Conservation (phyloP, 306 rosid genomes). For the Pyrus bretschneideri region DNA sequence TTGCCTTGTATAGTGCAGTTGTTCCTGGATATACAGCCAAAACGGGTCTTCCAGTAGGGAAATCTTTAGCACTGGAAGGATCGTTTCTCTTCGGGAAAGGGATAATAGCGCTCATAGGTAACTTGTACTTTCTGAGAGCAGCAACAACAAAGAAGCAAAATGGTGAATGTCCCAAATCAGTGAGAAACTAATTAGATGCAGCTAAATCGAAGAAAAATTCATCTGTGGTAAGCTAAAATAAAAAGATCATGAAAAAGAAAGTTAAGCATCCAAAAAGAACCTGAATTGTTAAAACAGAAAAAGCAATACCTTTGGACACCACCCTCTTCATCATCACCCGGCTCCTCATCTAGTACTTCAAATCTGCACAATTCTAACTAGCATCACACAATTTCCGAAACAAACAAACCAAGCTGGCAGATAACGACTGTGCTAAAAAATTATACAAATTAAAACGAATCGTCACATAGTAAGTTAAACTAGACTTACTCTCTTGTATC, state of each 20-base stretch:
- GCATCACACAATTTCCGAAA: neutral
- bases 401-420: conserved; percentile 1
- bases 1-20: conserved; percentile 95
- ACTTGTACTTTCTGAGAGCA: conserved; percentile 71
- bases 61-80: conserved; percentile 62
- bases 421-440: neutral
- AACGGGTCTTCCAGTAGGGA: conserved; percentile 74
- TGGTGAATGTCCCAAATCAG: neutral
- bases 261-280: neutral
- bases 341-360: conserved; percentile 95
- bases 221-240: neutral
- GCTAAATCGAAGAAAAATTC: neutral
- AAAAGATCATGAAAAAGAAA: neutral
- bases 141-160: conserved; percentile 5
- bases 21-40: conserved; percentile 99
- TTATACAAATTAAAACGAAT: neutral
- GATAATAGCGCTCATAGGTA: conserved; percentile 75
- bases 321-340: conserved; percentile 90
- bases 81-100: conserved; percentile 90
- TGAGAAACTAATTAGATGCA: neutral
- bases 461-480: neutral
- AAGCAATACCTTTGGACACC: conserved; percentile 61
- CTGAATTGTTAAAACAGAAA: neutral
- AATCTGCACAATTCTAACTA: conserved; percentile 39
- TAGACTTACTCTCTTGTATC: conserved; percentile 82